Evolutionary conservation across 2,329 filamentous ascomycete genomes (phyloP), one percentile per base, ranked within the genome.

Genomic region (Pseudonectria foliicola): DNA sequence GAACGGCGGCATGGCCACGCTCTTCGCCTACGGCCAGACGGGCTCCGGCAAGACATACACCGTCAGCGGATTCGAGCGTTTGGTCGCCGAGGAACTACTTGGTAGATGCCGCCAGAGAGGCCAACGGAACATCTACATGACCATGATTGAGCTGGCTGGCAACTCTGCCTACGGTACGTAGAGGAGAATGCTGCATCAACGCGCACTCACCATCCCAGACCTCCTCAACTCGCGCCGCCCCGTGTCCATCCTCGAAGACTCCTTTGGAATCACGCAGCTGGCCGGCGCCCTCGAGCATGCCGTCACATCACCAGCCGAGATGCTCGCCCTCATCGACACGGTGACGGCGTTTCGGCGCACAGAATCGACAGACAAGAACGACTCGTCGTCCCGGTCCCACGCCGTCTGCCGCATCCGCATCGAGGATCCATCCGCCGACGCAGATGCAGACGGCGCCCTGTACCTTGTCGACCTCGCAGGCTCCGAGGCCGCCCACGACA

Each of bases 11-110:
- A 58, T 71, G 14, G 61, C 61, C 12, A 71, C 68, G n/a, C 48
- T 72, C 25, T 68, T 70, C 29, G 64, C 64, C 24, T 69, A 70
- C 28, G 66, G 67, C 8, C 67, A 70, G 42, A 70, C 68, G 0
- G 66, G 67, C 7, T 70, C 67, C 2, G 68, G 68, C 10, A 70
- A 70, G 48, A 70, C 66, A 1, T 62, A 54, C 39, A 69, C 65
- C 1, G 55, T 71, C 34, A 64, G 55, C 35, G 52, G 54, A 3
- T 48, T 71, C 0, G 61, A 69, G 44, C 40, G 58, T 10, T 55
- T 67, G 3, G 61, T 66, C 6, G 61, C 60, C 3, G 50, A 57
- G 25, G 52, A 60, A 0, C 29, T 66, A 10, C 55, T 62, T 48
- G 45, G 35, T 1, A 42, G 48, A 3, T 34, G 32, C 1, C 43